A percentile compares a stretch with the other conserved stretches of the same genome.
These are phyloP conservation scores for Grigorovia yakushimaensis DNA, from an alignment of 805 yeast genomes.

Conservation along the genomic window DNA sequence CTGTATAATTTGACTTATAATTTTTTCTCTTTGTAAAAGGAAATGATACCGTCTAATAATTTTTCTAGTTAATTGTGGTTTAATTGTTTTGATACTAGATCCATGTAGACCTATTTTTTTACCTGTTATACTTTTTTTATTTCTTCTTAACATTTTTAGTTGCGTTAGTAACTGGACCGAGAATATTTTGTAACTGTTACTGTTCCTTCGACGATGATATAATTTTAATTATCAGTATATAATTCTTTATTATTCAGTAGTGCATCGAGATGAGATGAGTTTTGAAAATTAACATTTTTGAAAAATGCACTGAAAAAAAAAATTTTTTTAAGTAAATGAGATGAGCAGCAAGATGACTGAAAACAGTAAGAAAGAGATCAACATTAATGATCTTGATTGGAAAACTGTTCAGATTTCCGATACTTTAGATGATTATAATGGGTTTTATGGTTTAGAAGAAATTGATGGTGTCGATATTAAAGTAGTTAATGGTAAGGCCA, in stretches of 20 bases:
- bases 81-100: conserved; percentile 38
- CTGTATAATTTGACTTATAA: conserved; percentile 19
- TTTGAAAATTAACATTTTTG: conserved; percentile 2
- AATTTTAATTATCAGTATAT: too few relatives aligned
- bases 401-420: conserved; percentile 74
- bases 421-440: conserved; percentile 77
- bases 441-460: conserved; percentile 88
- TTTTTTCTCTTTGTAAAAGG: conserved; percentile 45
- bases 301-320: not conserved
- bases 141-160: conserved; percentile 19
- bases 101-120: conserved; percentile 23
- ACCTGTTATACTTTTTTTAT: conserved; percentile 30
- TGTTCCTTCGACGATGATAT: too few relatives aligned
- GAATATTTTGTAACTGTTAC: too few relatives aligned
- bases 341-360: not conserved
- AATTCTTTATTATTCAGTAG: not conserved
- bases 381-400: conserved; percentile 57
- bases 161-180: too few relatives aligned
- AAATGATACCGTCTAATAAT: conserved; percentile 72
- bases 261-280: conserved; percentile 18
- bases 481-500: conserved; percentile 56
- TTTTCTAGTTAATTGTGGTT: conserved; percentile 63
- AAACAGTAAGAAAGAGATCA: conserved; percentile 18
- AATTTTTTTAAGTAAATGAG: not conserved
- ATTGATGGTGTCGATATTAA: conserved; percentile 86